phyloP scores from a whole-genome alignment of 208 protist genomes.

The Trypanosoma vivax region DNA sequence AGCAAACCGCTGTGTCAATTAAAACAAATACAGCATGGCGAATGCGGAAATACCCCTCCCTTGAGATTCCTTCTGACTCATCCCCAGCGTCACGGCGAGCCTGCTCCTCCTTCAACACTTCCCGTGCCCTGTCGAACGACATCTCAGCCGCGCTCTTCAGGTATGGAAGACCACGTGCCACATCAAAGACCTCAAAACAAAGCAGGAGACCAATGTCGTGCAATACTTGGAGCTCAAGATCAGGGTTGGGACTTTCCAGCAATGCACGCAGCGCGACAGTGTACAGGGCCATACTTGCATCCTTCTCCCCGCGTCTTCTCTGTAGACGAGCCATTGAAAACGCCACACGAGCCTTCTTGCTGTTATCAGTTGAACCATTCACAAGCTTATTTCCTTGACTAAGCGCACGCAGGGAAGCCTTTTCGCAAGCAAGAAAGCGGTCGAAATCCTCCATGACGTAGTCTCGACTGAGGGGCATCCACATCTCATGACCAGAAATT shows the following conservation, averaged over 20 bases:
- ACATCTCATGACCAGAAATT: constrained; percentile 30
- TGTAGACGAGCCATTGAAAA: constrained; percentile 58
- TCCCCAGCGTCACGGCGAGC: background rate
- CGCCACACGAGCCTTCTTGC: constrained; percentile 24
- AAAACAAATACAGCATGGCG: constrained; percentile 43
- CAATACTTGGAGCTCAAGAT: constrained; percentile 43
- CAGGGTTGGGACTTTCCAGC: constrained; percentile 32
- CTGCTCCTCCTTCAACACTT: constrained; percentile 2
- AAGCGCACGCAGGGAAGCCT: constrained; percentile 35
- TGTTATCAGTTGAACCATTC: constrained; percentile 29
- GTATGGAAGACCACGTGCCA: constrained; percentile 43
- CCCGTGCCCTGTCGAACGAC: constrained; percentile 52
- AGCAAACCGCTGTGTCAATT: constrained; percentile 50
- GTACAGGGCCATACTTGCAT: constrained; percentile 48
- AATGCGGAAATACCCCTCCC: constrained; percentile 14
- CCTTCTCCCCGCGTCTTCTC: constrained; percentile 31
- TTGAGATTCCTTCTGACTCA: constrained; percentile 4
- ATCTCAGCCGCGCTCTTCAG: constrained; percentile 52
- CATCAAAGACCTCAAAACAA: constrained; percentile 30
- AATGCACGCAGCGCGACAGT: constrained; percentile 51
- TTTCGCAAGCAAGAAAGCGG: constrained; percentile 32
- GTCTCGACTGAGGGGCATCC: constrained; percentile 23
- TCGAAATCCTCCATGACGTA: constrained; percentile 54
- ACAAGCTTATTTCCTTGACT: constrained; percentile 43
- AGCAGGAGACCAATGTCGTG: constrained; percentile 69